phyloP scores from a whole-genome alignment of 371 early-diverging fungal species.

The Syncephalastrum monosporum region DNA sequence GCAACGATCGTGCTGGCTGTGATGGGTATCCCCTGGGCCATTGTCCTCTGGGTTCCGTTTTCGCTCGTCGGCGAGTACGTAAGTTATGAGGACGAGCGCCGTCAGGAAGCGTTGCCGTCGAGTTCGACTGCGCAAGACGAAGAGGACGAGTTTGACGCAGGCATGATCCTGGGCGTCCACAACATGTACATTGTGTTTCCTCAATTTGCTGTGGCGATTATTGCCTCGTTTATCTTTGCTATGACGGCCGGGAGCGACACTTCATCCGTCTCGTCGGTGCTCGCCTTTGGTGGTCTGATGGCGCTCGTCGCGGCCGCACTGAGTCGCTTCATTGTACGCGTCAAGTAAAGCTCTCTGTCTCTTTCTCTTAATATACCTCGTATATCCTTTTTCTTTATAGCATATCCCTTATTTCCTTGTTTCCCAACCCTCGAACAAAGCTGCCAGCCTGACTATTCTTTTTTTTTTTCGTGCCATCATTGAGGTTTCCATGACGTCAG shows the following conservation, averaged over 20 bases:
- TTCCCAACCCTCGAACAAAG: conserved; percentile 1
- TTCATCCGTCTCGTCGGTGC: conserved; percentile 41
- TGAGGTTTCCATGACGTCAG: too few species aligned
- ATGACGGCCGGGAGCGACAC: conserved; percentile 21
- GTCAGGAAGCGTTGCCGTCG: conserved; percentile 5
- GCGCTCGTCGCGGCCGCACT: conserved; percentile 60
- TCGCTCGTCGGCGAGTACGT: conserved; percentile 75
- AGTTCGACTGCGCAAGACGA: conserved; percentile 17
- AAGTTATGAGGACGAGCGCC: conserved; percentile 42
- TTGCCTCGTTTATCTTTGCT: conserved; percentile 55
- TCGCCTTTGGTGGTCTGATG: conserved; percentile 68
- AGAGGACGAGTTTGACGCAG: conserved; percentile 50
- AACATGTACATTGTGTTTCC: conserved; percentile 85
- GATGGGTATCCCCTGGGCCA: conserved; percentile 76
- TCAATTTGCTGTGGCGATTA: conserved; percentile 67
- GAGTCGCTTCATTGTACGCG: conserved; percentile 43
- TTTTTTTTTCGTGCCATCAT: too few species aligned
- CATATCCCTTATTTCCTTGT: not conserved
- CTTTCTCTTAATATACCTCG: not conserved
- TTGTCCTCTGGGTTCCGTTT: conserved; percentile 79
- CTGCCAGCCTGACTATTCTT: too few species aligned
- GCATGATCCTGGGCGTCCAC: conserved; percentile 78
- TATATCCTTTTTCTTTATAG: conserved; percentile 1
- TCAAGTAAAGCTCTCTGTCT: conserved; percentile 32
- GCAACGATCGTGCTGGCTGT: conserved; percentile 62